Conservation (phyloP, 371 early-diverging fungal genomes). For the Rhizopus delemar region DNA sequence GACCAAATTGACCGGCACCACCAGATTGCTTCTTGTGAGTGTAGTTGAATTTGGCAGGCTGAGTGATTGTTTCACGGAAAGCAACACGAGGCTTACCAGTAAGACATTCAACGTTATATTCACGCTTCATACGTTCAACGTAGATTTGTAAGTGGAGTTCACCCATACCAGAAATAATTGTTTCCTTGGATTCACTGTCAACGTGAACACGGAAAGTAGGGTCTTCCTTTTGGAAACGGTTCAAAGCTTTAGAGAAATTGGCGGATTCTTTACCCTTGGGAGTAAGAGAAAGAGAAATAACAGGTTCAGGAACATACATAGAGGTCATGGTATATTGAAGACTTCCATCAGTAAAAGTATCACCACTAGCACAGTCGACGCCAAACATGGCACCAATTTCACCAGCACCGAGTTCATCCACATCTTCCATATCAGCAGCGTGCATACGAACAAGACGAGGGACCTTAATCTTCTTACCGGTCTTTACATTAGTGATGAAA, state of each 20-base stretch:
- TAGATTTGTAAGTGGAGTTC: conserved; percentile 92
- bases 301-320: conserved; percentile 97
- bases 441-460: conserved; percentile 98
- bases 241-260: conserved; percentile 94
- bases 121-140: conserved; percentile 97
- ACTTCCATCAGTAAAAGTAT: conserved; percentile 93
- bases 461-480: conserved; percentile 94
- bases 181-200: conserved; percentile 91
- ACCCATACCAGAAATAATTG: conserved; percentile 93
- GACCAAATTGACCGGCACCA: conserved; percentile 96
- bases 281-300: conserved; percentile 88
- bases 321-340: conserved; percentile 91
- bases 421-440: conserved; percentile 97
- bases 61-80: conserved; percentile 91
- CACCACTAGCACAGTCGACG: conserved; percentile 96
- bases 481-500: conserved; percentile 84
- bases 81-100: conserved; percentile 97
- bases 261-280: conserved; percentile 90
- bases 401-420: conserved; percentile 90
- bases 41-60: conserved; percentile 84
- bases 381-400: conserved; percentile 99
- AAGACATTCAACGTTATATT: conserved; percentile 90
- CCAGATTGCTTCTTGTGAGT: conserved; percentile 99
- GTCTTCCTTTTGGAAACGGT: conserved; percentile 95
- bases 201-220: conserved; percentile 97